Evolutionary conservation across 345 rosid genomes (phyloP), one percentile per base, ranked within the genome.

Genomic region (Erysimum cheiranthoides): DNA sequence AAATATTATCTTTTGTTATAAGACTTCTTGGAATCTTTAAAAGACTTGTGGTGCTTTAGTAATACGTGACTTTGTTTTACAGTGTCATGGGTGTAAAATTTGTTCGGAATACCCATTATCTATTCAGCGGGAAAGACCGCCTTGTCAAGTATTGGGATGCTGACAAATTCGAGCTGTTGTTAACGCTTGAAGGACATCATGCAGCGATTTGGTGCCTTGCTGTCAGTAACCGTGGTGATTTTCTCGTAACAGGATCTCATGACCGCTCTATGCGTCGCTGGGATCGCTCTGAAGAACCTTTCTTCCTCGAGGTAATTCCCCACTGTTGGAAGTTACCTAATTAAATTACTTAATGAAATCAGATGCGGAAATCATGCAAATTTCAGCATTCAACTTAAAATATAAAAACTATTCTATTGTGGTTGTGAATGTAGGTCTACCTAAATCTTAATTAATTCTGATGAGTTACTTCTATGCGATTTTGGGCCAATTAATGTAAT

Each of bases 81-180:
- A 95, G 99, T 89, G 93, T 95, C 40, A 86, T 86, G 93, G 97
- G 93, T 21, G 99, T 95, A 73, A 87, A 89, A 64, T 95, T 95
- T 83, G 99, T 92, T 59, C 81, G 77, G 76, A 89, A 82, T 53
- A 92, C 99, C 11, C 99, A 95, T 81, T 90, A 92, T 83, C 70
- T 95, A 82, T 95, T 95, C 66, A 95, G 99, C 43, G 99, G 99
- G 64, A 95, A 95, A 83, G 99, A 92, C 78, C 84, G 88, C 47
- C 89, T 90, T 59, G 88, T 95, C 57, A 95, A 92, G 73, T 95
- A 95, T 80, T 95, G 97, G 99, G 99, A 95, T 83, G 99, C 96
- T 2, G 97, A 89, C 79, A 95, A 95, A 81, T 95, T 95, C 66
- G 97, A 95, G 87, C 81, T 90, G 78, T 90, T 95, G 72, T 80